These are phyloP conservation scores for Corymbia citriodora DNA, from an alignment of 441 rosid species.

Conservation along the genomic window DNA sequence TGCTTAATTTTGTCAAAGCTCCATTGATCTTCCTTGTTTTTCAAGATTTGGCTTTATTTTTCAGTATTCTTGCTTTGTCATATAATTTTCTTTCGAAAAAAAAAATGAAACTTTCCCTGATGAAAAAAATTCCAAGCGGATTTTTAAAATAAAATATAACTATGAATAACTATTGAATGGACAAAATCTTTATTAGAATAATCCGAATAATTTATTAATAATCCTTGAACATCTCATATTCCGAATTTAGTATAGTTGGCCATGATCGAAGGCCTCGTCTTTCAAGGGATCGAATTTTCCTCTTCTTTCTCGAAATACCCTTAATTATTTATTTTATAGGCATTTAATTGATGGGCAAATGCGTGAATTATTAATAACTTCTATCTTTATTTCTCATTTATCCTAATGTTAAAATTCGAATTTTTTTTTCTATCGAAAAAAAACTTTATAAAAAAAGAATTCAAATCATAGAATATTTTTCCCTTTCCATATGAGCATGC, in stretches of 20 bases:
- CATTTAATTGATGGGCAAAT: not conserved
- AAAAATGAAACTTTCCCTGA: not conserved
- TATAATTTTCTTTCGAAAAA: too few relatives aligned
- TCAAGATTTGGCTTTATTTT: too few relatives aligned
- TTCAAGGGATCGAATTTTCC: not conserved
- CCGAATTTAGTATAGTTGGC: not conserved
- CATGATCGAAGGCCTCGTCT: not conserved
- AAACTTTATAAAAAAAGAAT: not conserved
- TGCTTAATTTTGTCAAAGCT: too few relatives aligned
- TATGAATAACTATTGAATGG: not conserved
- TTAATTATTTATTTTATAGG: rapidly evolving
- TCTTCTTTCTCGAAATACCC: not conserved
- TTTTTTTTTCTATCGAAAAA: not conserved
- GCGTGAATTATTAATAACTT: not conserved
- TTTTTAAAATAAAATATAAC: not conserved
- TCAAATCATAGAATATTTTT: not conserved
- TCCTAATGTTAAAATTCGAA: not conserved
- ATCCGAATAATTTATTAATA: not conserved
- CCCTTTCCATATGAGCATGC: not conserved
- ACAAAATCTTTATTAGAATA: not conserved
- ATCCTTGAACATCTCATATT: not conserved
- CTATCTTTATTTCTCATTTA: not conserved
- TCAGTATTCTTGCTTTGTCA: too few relatives aligned
- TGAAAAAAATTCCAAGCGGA: not conserved
- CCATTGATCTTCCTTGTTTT: too few relatives aligned